phyloP scores from a whole-genome alignment of 1,284 basidiomycete genomes.

The Cerioporus squamosus region DNA sequence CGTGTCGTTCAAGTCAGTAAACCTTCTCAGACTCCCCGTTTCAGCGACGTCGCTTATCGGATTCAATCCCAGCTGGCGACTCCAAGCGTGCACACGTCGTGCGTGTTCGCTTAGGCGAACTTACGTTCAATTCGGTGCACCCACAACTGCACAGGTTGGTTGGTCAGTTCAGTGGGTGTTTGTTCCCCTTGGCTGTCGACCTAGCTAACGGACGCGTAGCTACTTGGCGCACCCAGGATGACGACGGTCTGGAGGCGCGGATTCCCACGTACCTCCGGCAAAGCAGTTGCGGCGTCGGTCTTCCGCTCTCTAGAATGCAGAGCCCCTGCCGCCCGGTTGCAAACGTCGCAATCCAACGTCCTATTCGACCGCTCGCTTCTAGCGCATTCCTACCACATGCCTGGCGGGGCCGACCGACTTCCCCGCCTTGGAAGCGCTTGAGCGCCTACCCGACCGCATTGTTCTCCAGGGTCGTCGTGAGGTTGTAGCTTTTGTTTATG shows the following conservation, averaged over 20 bases:
- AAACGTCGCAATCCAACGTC: too few species aligned
- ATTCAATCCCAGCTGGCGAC: not conserved
- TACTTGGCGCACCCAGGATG: too few species aligned
- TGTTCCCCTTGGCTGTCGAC: not conserved
- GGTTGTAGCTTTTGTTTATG: not conserved
- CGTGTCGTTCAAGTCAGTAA: conserved; percentile 2
- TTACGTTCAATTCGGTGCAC: conserved; percentile 4
- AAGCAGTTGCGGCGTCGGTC: too few species aligned
- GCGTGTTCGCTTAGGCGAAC: not conserved
- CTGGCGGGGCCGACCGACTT: not conserved
- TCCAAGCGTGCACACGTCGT: not conserved
- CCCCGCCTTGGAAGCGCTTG: not conserved
- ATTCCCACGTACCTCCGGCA: too few species aligned
- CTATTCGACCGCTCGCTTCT: not conserved
- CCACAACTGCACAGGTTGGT: conserved; percentile 13
- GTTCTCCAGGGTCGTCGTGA: not conserved
- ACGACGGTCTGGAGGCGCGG: too few species aligned
- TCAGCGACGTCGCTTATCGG: conserved; percentile 4
- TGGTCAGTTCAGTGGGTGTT: conserved; percentile 1
- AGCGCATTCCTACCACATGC: not conserved
- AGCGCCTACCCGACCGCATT: conserved; percentile 5
- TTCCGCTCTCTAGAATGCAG: too few species aligned
- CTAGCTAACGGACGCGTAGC: too few species aligned
- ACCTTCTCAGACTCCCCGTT: not conserved
- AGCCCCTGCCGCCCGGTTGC: too few species aligned